These are phyloP conservation scores for Postia placenta DNA, from an alignment of 768 basidiomycete species.

Conservation along the genomic window DNA sequence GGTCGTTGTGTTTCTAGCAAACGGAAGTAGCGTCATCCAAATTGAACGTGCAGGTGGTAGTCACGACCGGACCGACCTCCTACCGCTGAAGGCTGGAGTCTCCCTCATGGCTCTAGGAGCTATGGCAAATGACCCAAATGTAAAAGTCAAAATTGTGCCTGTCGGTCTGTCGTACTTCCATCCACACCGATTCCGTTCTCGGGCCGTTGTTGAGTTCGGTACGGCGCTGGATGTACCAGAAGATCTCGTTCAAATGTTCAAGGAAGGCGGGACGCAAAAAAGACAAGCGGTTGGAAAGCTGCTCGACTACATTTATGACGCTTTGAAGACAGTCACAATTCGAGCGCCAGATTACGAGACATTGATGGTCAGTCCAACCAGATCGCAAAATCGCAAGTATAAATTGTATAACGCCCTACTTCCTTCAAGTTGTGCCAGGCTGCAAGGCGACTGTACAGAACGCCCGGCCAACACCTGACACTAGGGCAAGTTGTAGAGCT, in stretches of 20 bases:
- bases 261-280: constrained; percentile 81
- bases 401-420: neutral
- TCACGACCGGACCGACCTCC: constrained; percentile 93
- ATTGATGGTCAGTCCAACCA: constrained; percentile 64
- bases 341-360: constrained; percentile 97
- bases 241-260: constrained; percentile 86
- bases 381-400: neutral
- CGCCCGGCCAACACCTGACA: constrained; percentile 89
- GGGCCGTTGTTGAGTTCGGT: constrained; percentile 97
- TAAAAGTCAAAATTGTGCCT: constrained; percentile 84
- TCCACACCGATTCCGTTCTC: constrained; percentile 78
- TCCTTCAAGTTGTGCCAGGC: constrained; percentile 82
- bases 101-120: constrained; percentile 98
- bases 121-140: constrained; percentile 83
- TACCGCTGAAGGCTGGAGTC: constrained; percentile 96
- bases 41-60: constrained; percentile 72
- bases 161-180: constrained; percentile 38
- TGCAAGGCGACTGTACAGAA: constrained; percentile 86
- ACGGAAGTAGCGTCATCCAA: no score
- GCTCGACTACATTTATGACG: constrained; percentile 88
- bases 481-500: constrained; percentile 94
- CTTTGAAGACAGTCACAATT: constrained; percentile 91
- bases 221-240: constrained; percentile 85
- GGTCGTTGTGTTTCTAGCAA: neutral
- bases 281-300: constrained; percentile 86